Evolutionary conservation across 441 rosid species (phyloP).

Genomic region (Syzygium syzygioides): DNA sequence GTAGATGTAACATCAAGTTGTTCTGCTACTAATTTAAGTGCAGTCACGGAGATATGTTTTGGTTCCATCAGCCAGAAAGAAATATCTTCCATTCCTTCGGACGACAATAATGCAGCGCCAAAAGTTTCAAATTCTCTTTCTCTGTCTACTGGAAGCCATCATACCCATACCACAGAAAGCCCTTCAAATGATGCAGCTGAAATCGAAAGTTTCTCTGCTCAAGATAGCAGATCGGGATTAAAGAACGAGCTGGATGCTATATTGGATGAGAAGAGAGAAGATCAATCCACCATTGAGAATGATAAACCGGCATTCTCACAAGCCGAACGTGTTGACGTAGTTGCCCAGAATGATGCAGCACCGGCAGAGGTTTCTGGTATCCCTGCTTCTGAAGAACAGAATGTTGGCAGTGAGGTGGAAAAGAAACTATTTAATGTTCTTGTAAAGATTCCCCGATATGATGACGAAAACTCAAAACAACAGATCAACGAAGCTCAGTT

Average conservation of each 20-base stretch:
- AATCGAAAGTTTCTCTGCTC: neutral
- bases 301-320: constrained; percentile 1
- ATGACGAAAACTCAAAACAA: constrained; percentile 44
- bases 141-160: constrained; percentile 14
- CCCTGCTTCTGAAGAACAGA: constrained; percentile 34
- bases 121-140: constrained; percentile 9
- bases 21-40: constrained; percentile 11
- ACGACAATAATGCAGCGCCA: constrained; percentile 15
- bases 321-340: constrained; percentile 12
- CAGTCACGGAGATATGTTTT: constrained; percentile 19
- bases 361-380: constrained; percentile 17
- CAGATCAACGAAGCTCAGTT: constrained; percentile 46
- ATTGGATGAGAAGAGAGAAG: constrained; percentile 2
- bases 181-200: constrained; percentile 2
- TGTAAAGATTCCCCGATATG: constrained; percentile 60
- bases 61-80: constrained; percentile 21
- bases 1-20: constrained; percentile 6
- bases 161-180: constrained; percentile 16
- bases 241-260: neutral
- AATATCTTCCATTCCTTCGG: constrained; percentile 15
- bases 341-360: constrained; percentile 13
- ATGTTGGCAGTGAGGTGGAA: constrained; percentile 31
- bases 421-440: constrained; percentile 47
- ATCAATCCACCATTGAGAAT: constrained; percentile 1
- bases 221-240: neutral